A percentile compares a stretch with the other conserved stretches of the same genome.
Evolutionary conservation across 1,139 yeast species (phyloP).

Genomic region (Sugiyamaella sp.): DNA sequence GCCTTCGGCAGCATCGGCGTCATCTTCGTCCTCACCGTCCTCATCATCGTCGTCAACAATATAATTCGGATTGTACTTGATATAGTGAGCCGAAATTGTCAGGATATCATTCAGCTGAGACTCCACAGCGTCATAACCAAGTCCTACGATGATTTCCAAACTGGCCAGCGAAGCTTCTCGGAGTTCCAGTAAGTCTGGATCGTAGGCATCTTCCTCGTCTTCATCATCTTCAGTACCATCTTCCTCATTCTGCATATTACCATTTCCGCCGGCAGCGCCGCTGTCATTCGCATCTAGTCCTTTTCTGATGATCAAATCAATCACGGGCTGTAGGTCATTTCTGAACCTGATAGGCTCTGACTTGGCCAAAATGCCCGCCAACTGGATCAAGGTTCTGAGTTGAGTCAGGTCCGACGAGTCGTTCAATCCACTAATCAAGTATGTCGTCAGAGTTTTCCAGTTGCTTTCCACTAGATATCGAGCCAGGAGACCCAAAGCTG

Average conservation of each 20-base stretch:
- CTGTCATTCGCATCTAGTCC: constrained; percentile 29
- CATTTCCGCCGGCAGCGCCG: background rate
- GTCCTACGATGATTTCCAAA: constrained; percentile 37
- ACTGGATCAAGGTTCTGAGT: constrained; percentile 30
- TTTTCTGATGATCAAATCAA: constrained; percentile 31
- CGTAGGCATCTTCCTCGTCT: constrained; percentile 24
- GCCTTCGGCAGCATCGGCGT: constrained; percentile 36
- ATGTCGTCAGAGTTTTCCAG: constrained; percentile 35
- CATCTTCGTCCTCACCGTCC: constrained; percentile 44
- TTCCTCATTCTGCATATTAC: constrained; percentile 19
- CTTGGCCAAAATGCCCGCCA: constrained; percentile 38
- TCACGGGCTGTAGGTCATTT: constrained; percentile 29
- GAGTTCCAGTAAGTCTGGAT: constrained; percentile 35
- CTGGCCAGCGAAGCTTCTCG: constrained; percentile 41
- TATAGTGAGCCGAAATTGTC: constrained; percentile 46
- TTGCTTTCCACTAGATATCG: constrained; percentile 41
- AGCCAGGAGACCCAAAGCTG: constrained; percentile 56
- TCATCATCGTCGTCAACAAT: constrained; percentile 45
- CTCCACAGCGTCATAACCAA: constrained; percentile 35
- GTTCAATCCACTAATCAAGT: constrained; percentile 30
- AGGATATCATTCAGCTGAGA: constrained; percentile 43
- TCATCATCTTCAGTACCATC: constrained; percentile 31
- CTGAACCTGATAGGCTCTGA: constrained; percentile 37
- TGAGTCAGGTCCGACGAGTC: constrained; percentile 19
- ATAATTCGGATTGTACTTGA: constrained; percentile 62